phyloP scores from a whole-genome alignment of 257 asterid genomes.

The Eucommia ulmoides region DNA sequence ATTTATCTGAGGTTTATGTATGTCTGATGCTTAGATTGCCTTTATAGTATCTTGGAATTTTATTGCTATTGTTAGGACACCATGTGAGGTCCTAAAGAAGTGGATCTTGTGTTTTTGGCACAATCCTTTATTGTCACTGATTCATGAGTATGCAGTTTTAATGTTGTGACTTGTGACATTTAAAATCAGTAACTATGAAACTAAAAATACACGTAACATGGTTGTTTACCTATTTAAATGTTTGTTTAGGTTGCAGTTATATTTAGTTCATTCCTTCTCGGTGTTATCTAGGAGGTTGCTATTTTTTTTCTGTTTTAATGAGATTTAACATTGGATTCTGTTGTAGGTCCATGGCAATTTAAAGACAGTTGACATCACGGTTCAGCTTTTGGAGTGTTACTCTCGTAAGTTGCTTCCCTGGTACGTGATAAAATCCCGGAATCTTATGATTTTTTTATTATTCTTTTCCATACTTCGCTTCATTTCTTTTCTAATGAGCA shows the following conservation, averaged over 20 bases:
- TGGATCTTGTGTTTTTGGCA: too few relatives aligned
- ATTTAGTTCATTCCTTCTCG: not conserved
- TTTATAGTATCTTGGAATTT: not conserved
- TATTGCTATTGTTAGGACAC: not conserved
- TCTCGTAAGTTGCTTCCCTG: conserved; percentile 67
- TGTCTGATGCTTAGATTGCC: conserved; percentile 25
- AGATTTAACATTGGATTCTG: conserved; percentile 9
- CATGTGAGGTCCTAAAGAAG: too few relatives aligned
- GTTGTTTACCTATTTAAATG: too few relatives aligned
- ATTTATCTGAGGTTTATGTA: conserved; percentile 59
- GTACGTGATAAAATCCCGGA: conserved; percentile 46
- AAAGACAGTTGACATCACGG: conserved; percentile 26
- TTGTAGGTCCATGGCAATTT: conserved; percentile 51
- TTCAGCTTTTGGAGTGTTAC: conserved; percentile 69
- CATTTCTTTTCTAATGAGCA: not conserved
- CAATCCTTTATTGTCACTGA: too few relatives aligned
- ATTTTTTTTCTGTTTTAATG: conserved; percentile 3
- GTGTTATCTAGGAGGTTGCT: not conserved
- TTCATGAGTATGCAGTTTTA: too few relatives aligned
- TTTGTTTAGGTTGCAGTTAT: too few relatives aligned
- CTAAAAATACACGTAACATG: too few relatives aligned
- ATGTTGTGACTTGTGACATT: too few relatives aligned
- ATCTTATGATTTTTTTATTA: not conserved
- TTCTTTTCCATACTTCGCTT: not conserved
- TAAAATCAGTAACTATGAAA: too few relatives aligned